Percentiles rank a stretch among this genome's conserved stretches.
Evolutionary conservation across 169 alveolate species (phyloP).

Genomic region (Plasmodium cynomolgi): DNA sequence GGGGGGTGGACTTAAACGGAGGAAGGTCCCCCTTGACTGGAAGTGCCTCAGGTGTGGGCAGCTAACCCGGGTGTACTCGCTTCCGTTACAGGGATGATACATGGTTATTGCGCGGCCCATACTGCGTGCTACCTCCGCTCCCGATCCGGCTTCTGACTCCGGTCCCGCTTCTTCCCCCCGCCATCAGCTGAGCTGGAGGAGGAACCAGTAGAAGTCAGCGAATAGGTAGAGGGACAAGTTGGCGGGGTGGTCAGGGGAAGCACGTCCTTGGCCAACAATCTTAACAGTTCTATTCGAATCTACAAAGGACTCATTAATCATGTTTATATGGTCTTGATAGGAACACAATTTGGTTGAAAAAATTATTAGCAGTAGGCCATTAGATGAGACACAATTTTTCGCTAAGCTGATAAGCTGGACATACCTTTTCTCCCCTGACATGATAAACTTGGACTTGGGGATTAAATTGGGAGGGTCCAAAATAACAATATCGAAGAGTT

Average conservation of each 20-base stretch:
- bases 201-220: constrained; percentile 67
- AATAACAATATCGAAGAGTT: constrained; percentile 47
- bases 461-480: constrained; percentile 73
- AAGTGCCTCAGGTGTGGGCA: not conserved
- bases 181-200: constrained; percentile 27
- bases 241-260: constrained; percentile 58
- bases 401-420: constrained; percentile 33
- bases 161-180: no score
- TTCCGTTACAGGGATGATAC: not conserved
- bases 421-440: constrained; percentile 26
- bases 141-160: no score
- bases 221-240: constrained; percentile 24
- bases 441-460: constrained; percentile 41
- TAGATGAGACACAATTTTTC: constrained; percentile 32
- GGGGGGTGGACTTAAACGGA: no score
- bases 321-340: constrained; percentile 53
- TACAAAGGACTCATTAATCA: constrained; percentile 47
- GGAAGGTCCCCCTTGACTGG: not conserved
- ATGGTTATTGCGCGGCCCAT: not conserved
- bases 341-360: constrained; percentile 54
- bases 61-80: not conserved
- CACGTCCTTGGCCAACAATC: constrained; percentile 71
- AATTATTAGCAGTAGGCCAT: constrained; percentile 43
- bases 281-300: constrained; percentile 29
- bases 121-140: not conserved